Evolutionary conservation across 257 asterid genomes (phyloP).

Genomic region (Fraxinus anomala): DNA sequence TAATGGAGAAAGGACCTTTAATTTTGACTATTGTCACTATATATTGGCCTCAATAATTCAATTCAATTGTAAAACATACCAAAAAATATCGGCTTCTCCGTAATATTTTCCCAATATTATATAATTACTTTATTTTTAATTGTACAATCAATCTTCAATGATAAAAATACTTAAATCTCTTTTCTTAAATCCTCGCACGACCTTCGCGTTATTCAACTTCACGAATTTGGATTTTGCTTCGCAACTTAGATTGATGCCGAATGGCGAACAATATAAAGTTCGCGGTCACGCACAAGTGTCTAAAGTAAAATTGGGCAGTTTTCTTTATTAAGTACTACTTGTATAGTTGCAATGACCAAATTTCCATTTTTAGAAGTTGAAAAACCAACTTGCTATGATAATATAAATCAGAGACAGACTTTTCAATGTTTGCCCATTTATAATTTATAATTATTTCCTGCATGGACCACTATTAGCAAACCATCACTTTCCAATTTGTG

Average conservation of each 20-base stretch:
- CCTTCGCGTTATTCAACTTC: background rate
- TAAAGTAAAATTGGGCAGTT: background rate
- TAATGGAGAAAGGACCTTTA: background rate
- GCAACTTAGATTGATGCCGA: no score
- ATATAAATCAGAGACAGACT: background rate
- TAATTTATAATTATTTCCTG: background rate
- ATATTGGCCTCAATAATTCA: conserved; percentile 4
- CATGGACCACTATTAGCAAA: background rate
- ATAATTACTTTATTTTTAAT: no score
- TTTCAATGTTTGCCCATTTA: background rate
- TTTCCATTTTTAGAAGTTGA: background rate
- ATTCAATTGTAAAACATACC: background rate
- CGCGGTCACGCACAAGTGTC: no score
- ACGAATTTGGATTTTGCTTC: background rate
- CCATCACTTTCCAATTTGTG: background rate
- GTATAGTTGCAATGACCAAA: background rate
- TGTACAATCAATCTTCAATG: no score
- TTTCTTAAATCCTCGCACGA: no score
- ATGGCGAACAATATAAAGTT: no score
- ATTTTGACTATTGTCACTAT: background rate
- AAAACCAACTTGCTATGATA: background rate
- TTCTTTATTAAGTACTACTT: background rate
- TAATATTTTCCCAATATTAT: background rate
- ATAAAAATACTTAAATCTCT: no score
- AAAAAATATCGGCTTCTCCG: background rate